Conservation (phyloP, 202 grass and related monocot genomes). For the Cymbopogon flexuosus region DNA sequence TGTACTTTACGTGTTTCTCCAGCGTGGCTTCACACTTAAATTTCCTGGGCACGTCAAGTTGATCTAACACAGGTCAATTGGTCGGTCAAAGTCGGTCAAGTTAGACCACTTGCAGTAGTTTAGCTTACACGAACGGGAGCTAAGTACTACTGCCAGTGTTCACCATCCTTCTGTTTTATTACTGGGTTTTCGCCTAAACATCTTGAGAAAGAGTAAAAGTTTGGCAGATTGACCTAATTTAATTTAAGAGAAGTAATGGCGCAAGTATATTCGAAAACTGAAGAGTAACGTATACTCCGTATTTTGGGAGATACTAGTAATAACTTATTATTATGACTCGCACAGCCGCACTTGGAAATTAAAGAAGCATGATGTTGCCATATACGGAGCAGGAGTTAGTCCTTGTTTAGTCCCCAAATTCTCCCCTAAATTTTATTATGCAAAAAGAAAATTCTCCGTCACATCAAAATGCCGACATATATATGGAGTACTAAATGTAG, state of each 20-base stretch:
- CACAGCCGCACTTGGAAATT: too few relatives aligned
- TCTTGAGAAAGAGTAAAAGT: not conserved
- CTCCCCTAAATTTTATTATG: too few relatives aligned
- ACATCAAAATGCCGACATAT: too few relatives aligned
- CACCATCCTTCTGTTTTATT: not conserved
- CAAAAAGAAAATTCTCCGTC: too few relatives aligned
- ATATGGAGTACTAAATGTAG: too few relatives aligned
- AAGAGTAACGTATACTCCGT: too few relatives aligned
- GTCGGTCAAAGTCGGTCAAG: constrained; percentile 19
- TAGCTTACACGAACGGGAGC: not conserved
- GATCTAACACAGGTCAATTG: not conserved
- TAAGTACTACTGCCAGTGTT: not conserved
- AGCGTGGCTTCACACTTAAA: constrained; percentile 1
- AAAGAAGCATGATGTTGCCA: too few relatives aligned
- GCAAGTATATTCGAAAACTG: too few relatives aligned
- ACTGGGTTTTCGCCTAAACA: not conserved
- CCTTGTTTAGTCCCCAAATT: too few relatives aligned
- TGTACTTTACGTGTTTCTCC: not conserved
- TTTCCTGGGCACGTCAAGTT: not conserved
- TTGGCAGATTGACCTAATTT: too few relatives aligned
- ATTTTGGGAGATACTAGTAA: not conserved
- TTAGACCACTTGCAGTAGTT: not conserved
- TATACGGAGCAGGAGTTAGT: not conserved
- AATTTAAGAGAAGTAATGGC: too few relatives aligned
- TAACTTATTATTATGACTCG: too few relatives aligned